Percentiles rank a stretch among this genome's conserved stretches.
Conservation (phyloP, 257 asterid species). For the Knoxia roxburghii region DNA sequence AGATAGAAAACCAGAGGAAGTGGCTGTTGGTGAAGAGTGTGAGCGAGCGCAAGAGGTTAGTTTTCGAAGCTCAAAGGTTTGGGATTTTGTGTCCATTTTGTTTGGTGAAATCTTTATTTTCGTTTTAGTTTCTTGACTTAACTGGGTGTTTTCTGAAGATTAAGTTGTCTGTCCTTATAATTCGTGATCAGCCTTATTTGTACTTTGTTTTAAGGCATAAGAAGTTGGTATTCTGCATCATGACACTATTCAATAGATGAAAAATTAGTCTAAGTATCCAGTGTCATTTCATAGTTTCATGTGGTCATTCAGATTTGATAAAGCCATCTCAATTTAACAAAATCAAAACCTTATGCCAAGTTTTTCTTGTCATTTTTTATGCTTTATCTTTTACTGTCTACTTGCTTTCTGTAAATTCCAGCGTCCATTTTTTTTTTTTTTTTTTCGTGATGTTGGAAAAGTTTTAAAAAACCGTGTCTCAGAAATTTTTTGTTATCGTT, state of each 20-base stretch:
- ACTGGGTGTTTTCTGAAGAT: neutral
- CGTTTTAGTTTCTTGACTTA: neutral
- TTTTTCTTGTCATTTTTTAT: too few relatives aligned
- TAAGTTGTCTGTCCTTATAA: neutral
- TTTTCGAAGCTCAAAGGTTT: conserved; percentile 84
- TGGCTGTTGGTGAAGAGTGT: conserved; percentile 73
- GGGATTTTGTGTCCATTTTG: conserved; percentile 14
- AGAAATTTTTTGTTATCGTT: neutral
- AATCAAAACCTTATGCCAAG: neutral
- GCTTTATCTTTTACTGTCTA: too few relatives aligned
- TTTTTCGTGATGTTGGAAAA: neutral
- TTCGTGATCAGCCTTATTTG: neutral
- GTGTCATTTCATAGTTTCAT: neutral
- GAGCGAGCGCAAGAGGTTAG: conserved; percentile 62
- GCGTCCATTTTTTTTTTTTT: neutral
- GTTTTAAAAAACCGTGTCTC: neutral
- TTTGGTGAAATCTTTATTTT: neutral
- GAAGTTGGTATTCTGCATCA: neutral
- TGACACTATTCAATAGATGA: neutral
- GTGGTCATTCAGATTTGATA: too few relatives aligned
- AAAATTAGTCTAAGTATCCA: neutral
- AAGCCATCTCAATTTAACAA: neutral
- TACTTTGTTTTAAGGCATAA: neutral
- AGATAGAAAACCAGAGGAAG: conserved; percentile 84
- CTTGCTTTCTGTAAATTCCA: neutral